These are phyloP conservation scores for Leucocoprinus gongylophorus DNA, from an alignment of 1,284 basidiomycete species.

Conservation along the genomic window DNA sequence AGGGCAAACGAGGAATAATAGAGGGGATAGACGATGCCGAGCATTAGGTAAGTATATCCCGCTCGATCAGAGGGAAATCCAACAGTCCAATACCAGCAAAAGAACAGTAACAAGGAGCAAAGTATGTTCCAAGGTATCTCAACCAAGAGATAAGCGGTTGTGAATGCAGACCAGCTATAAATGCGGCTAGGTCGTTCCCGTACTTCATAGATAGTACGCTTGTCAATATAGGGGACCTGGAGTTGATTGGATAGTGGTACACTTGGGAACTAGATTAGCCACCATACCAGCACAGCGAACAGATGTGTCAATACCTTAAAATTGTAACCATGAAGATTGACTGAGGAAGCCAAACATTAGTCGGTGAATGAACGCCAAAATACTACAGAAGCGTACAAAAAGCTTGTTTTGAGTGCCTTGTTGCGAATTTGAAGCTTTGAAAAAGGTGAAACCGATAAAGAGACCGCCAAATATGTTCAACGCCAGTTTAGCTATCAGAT, in stretches of 20 bases:
- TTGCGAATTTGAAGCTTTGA: slow-evolving; percentile 54
- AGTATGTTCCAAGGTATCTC: slow-evolving; percentile 65
- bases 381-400: slow-evolving; percentile 37
- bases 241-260: slow-evolving; percentile 43
- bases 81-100: slow-evolving; percentile 49
- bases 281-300: background rate
- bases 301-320: slow-evolving; percentile 21
- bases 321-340: slow-evolving; percentile 44
- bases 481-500: slow-evolving; percentile 68
- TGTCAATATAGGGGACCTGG: slow-evolving; percentile 39
- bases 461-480: slow-evolving; percentile 51
- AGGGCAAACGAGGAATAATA: slow-evolving; percentile 55
- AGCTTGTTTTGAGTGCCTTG: slow-evolving; percentile 81
- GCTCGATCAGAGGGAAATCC: slow-evolving; percentile 44
- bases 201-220: slow-evolving; percentile 59
- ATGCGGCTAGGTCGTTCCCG: slow-evolving; percentile 73
- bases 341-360: slow-evolving; percentile 17
- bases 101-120: slow-evolving; percentile 49
- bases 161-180: slow-evolving; percentile 77
- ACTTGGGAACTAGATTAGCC: slow-evolving; percentile 14
- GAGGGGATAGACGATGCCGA: slow-evolving; percentile 42
- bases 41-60: slow-evolving; percentile 48
- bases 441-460: slow-evolving; percentile 61
- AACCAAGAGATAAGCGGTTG: slow-evolving; percentile 54
- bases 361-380: background rate